Percentiles rank a stretch among this genome's conserved stretches.
Conservation (phyloP, 495 filamentous ascomycete genomes). For the Hyaloscypha variabilis region DNA sequence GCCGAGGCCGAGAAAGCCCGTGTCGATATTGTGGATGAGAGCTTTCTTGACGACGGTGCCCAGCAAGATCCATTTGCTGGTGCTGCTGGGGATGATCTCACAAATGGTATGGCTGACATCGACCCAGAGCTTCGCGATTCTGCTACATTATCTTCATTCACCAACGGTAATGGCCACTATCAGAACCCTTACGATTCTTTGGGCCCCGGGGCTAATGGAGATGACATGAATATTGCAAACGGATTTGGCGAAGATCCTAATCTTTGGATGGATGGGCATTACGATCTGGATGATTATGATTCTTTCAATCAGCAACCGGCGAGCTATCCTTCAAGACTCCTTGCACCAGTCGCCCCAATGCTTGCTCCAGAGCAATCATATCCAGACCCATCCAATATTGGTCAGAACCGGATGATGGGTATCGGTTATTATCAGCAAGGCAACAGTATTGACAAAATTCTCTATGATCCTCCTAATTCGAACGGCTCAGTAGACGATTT, state of each 20-base stretch:
- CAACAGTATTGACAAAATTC: constrained; percentile 35
- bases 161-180: constrained; percentile 8
- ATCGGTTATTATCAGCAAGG: constrained; percentile 58
- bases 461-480: constrained; percentile 24
- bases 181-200: constrained; percentile 5
- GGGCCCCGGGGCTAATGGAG: neutral
- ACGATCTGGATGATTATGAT: constrained; percentile 24
- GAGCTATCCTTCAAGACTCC: constrained; percentile 20
- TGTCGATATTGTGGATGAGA: constrained; percentile 27
- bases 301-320: constrained; percentile 13
- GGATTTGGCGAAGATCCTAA: constrained; percentile 6
- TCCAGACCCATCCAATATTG: constrained; percentile 46
- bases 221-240: neutral
- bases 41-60: constrained; percentile 19
- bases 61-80: constrained; percentile 11
- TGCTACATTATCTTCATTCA: neutral
- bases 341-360: constrained; percentile 15
- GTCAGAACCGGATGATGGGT: constrained; percentile 51
- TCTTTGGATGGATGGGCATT: constrained; percentile 23
- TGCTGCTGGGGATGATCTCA: neutral
- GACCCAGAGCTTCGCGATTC: constrained; percentile 26
- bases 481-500: constrained; percentile 9
- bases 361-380: constrained; percentile 34
- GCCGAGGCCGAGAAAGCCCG: constrained; percentile 56
- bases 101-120: constrained; percentile 25